These are phyloP conservation scores for Limnanthes douglasii DNA, from an alignment of 345 rosid genomes.

Conservation along the genomic window DNA sequence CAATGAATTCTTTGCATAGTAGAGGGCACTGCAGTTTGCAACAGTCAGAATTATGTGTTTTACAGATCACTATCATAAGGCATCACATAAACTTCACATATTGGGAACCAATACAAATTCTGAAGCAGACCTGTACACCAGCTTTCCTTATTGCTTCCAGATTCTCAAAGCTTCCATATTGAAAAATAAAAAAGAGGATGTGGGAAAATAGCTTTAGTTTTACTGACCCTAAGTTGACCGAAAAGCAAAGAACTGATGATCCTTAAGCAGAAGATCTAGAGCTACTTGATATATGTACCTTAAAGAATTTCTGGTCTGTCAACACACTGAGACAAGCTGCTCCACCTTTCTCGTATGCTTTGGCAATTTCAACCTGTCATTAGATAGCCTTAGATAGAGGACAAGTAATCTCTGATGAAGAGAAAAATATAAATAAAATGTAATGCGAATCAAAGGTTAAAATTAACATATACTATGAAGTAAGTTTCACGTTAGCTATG, in stretches of 20 bases:
- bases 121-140: constrained; percentile 52
- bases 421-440: too few species aligned
- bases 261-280: background rate
- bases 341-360: constrained; percentile 82
- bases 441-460: too few species aligned
- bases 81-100: constrained; percentile 2
- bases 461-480: too few species aligned
- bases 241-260: background rate
- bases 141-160: constrained; percentile 69
- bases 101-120: constrained; percentile 1
- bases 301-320: constrained; percentile 75
- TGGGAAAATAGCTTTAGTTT: constrained; percentile 1
- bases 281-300: constrained; percentile 20
- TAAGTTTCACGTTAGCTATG: too few species aligned
- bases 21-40: constrained; percentile 76
- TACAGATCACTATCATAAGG: background rate
- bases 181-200: constrained; percentile 7
- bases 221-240: background rate
- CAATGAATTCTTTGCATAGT: constrained; percentile 79
- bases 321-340: constrained; percentile 95
- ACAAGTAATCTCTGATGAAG: too few species aligned
- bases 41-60: constrained; percentile 6
- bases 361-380: constrained; percentile 70
- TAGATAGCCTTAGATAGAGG: constrained; percentile 1
- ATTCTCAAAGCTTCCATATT: constrained; percentile 88